A percentile compares a stretch with the other conserved stretches of the same genome.
Conservation (phyloP, 768 basidiomycete genomes). For the Leccinum rimulosum region DNA sequence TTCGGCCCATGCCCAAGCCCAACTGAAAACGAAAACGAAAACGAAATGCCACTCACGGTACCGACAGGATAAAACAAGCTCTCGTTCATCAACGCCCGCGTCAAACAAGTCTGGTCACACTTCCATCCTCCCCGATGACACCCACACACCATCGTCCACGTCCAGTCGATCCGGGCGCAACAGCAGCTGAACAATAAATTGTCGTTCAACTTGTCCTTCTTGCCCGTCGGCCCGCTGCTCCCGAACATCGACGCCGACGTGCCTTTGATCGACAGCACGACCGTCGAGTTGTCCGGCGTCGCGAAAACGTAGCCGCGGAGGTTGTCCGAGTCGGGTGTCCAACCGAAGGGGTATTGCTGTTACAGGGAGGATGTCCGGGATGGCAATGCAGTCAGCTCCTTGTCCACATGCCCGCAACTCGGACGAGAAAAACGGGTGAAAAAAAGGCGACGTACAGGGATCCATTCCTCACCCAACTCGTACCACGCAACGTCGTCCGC, state of each 20-base stretch:
- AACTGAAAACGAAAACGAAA: not conserved
- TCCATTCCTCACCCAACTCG: slow-evolving; percentile 65
- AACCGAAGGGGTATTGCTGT: slow-evolving; percentile 75
- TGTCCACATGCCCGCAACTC: not conserved
- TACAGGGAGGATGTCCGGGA: not conserved
- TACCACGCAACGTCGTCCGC: slow-evolving; percentile 74
- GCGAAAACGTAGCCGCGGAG: slow-evolving; percentile 92
- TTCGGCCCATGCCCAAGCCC: not conserved
- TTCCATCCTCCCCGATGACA: slow-evolving; percentile 80
- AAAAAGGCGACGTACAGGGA: slow-evolving; percentile 36
- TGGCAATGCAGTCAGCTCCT: not conserved
- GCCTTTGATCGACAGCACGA: slow-evolving; percentile 90
- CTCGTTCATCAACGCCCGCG: slow-evolving; percentile 70
- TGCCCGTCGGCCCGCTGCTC: slow-evolving; percentile 77
- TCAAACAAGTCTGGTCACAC: slow-evolving; percentile 79
- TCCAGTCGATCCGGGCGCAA: slow-evolving; percentile 89
- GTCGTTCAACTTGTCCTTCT: slow-evolving; percentile 93
- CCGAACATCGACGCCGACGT: slow-evolving; percentile 78
- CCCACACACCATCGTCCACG: slow-evolving; percentile 92
- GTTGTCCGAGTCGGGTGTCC: slow-evolving; percentile 85
- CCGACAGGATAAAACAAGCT: slow-evolving; percentile 89
- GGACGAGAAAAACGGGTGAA: not conserved
- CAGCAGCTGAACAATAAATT: slow-evolving; percentile 93
- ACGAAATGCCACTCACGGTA: slow-evolving; percentile 52
- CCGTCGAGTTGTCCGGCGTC: slow-evolving; percentile 74